Conservation (phyloP, 2,329 filamentous ascomycete genomes). For the Pseudogymnoascus sp. region DNA sequence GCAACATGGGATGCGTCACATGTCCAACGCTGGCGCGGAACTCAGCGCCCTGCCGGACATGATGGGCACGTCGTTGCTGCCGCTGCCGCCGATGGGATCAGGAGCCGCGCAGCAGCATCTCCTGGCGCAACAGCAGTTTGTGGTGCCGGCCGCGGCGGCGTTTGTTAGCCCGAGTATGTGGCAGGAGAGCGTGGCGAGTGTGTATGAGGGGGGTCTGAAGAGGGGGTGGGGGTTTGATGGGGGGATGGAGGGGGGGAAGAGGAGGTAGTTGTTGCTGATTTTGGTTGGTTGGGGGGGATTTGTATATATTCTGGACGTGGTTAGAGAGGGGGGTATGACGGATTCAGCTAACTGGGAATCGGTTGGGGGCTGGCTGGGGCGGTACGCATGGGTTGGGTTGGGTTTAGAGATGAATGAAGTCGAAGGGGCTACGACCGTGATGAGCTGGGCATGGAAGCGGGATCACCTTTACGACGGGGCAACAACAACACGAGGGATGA, state of each 20-base stretch:
- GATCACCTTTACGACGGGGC: not conserved
- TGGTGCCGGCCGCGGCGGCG: conserved; percentile 38
- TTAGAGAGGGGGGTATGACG: not conserved
- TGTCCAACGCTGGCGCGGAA: conserved; percentile 32
- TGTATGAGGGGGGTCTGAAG: conserved; percentile 59
- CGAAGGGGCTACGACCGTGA: not conserved
- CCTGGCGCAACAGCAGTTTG: conserved; percentile 44
- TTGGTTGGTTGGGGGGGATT: not conserved
- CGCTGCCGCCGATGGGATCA: conserved; percentile 29
- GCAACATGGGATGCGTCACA: not conserved
- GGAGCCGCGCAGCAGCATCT: conserved; percentile 33
- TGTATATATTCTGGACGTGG: not conserved
- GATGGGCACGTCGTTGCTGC: conserved; percentile 44
- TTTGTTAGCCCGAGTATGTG: conserved; percentile 67
- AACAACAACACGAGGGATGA: not conserved
- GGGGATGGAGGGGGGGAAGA: not conserved
- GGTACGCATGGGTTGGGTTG: not conserved
- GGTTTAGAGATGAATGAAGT: too few relatives aligned
- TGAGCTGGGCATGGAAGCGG: not conserved
- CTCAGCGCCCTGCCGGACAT: conserved; percentile 37
- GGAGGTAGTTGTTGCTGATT: not conserved
- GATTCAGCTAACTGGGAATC: not conserved
- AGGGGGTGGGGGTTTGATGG: conserved; percentile 46
- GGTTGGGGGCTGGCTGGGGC: not conserved
- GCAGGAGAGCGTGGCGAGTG: conserved; percentile 63